phyloP scores from a whole-genome alignment of 108 stramenopile genomes.

The Cylindrotheca closterium region DNA sequence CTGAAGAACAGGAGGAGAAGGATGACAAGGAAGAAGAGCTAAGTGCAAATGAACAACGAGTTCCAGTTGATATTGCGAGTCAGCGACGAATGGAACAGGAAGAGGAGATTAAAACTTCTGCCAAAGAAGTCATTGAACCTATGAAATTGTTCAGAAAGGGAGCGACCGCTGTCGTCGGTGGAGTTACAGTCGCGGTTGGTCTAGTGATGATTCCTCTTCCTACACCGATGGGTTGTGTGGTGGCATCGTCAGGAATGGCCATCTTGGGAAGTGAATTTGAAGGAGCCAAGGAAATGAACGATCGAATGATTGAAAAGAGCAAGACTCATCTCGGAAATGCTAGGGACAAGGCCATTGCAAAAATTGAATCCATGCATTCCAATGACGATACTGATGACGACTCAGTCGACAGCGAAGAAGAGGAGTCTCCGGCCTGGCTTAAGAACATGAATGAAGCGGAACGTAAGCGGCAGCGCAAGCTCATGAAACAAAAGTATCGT shows the following conservation, averaged over 20 bases:
- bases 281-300: constrained; percentile 28
- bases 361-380: constrained; percentile 23
- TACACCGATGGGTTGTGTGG: constrained; percentile 43
- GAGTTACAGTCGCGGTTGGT: constrained; percentile 45
- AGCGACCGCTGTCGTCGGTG: constrained; percentile 51
- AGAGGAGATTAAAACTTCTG: not conserved
- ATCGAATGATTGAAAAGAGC: constrained; percentile 24
- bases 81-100: constrained; percentile 12
- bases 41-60: not conserved
- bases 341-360: constrained; percentile 11
- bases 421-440: not conserved
- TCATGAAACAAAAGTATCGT: constrained; percentile 1
- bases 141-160: constrained; percentile 38
- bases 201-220: constrained; percentile 53
- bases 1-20: too few relatives aligned
- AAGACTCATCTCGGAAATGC: constrained; percentile 16
- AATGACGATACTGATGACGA: constrained; percentile 8
- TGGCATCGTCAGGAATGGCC: constrained; percentile 48
- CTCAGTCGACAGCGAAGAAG: not conserved
- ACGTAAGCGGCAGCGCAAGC: constrained; percentile 6
- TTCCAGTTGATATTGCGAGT: not conserved
- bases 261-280: constrained; percentile 50
- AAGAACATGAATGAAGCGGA: constrained; percentile 15
- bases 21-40: constrained; percentile 1
- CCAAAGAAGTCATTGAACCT: not conserved